Conservation (phyloP, 2,329 filamentous ascomycete genomes). For the Xylaria sp. region DNA sequence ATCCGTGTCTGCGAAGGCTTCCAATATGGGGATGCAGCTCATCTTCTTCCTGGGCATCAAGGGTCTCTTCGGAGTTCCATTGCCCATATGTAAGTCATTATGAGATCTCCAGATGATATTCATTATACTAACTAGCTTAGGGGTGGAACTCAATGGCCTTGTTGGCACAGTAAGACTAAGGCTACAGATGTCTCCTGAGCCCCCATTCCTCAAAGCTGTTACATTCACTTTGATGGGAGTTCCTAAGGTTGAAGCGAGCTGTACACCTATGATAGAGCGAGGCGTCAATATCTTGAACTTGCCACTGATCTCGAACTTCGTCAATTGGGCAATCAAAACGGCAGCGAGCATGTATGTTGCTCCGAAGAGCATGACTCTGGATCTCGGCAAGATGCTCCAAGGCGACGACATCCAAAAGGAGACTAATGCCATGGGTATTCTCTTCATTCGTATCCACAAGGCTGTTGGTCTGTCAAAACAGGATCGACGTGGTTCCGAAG, state of each 20-base stretch:
- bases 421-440: slow-evolving; percentile 83
- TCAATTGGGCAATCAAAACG: slow-evolving; percentile 92
- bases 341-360: slow-evolving; percentile 92
- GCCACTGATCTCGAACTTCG: slow-evolving; percentile 93
- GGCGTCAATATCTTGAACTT: slow-evolving; percentile 93
- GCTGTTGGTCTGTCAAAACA: slow-evolving; percentile 91
- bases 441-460: slow-evolving; percentile 92
- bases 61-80: slow-evolving; percentile 86
- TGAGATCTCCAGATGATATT: not conserved
- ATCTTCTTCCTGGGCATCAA: slow-evolving; percentile 93
- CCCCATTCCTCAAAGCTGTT: slow-evolving; percentile 90
- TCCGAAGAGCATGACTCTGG: slow-evolving; percentile 92
- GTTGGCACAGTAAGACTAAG: slow-evolving; percentile 87
- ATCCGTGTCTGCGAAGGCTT: slow-evolving; percentile 81
- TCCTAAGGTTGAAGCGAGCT: slow-evolving; percentile 88
- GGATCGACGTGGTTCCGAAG: slow-evolving; percentile 81
- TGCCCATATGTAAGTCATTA: slow-evolving; percentile 74
- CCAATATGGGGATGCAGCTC: slow-evolving; percentile 97
- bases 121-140: slow-evolving; percentile 41
- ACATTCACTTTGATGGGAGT: slow-evolving; percentile 95
- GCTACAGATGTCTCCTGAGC: slow-evolving; percentile 86
- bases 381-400: slow-evolving; percentile 88
- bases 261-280: slow-evolving; percentile 89
- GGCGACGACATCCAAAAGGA: slow-evolving; percentile 95
- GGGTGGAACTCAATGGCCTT: slow-evolving; percentile 89